Base-by-base conservation (phyloP, 306 rosid species). In the Erythrophleum fordii region DNA sequence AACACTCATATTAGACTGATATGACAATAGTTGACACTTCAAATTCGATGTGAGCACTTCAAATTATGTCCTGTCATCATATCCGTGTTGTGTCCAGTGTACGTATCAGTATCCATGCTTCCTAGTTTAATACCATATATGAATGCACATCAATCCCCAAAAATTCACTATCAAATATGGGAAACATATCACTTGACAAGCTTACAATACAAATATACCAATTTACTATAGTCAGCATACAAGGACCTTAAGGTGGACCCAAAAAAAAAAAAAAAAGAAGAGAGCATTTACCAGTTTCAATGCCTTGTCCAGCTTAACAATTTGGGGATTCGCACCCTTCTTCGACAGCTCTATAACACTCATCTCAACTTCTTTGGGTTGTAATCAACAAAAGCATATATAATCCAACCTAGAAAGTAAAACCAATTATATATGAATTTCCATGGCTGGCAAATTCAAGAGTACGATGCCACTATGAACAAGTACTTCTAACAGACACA, bases 201-300 rank as follows among this genome's bases (percentile, higher is more conserved):
- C 60, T 77, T 46, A 34, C 34, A 60, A 18, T 45, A 28, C 52
- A 67, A 28, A 29, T n/a, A 75, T 62, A 76, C 42, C 11, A 49
- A 77, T 26, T 46, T 72, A 41, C 9, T 13, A 14, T 1, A 61
- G 20, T 61, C 5, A n/a, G n/a, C n/a, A n/a, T 29, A 61, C 0
- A 14, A 26, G 41, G 66, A 56, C 3, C 31, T 23, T 12, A 12
- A 1, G 41, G 41, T 29, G 41, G 0, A 8, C 20, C 28, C 46
- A 44, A 4, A n/a, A 22, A 1, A 13, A 8, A 26, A 51, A 61
- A 82, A 37, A 85, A 64, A 26, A n/a, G n/a, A n/a, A n/a, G n/a
- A n/a, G n/a, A 77, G 74, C 3, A 13, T n/a, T 66, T 91, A 95
- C 99, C 97, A 95, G 69, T 79, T 87, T 93, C 82, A 90, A 84